A percentile compares a stretch with the other conserved stretches of the same genome.
phyloP scores from a whole-genome alignment of 2,329 filamentous ascomycete genomes.

The Atkinsonella hypoxylon region DNA sequence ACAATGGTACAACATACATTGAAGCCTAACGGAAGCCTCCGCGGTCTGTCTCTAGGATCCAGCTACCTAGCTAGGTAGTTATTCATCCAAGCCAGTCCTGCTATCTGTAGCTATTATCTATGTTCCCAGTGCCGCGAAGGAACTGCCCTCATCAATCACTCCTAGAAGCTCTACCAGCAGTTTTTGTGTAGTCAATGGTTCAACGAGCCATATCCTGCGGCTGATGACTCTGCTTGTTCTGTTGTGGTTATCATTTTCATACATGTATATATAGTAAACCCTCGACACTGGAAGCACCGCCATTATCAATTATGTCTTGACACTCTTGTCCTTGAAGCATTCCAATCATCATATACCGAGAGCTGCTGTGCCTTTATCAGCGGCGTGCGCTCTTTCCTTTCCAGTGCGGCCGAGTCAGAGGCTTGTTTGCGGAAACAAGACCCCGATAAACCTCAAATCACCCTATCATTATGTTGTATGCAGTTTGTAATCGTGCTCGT shows the following conservation, averaged over 20 bases:
- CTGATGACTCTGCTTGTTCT: no score
- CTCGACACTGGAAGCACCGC: not conserved
- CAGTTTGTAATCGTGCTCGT: not conserved
- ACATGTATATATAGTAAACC: not conserved
- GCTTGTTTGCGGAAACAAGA: not conserved
- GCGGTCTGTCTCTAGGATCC: no score
- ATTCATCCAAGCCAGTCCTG: no score
- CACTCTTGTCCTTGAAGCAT: not conserved
- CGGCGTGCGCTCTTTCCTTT: not conserved
- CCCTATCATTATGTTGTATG: not conserved
- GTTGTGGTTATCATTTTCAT: not conserved
- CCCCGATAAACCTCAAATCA: not conserved
- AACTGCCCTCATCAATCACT: no score
- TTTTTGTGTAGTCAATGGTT: no score
- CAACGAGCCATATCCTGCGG: no score
- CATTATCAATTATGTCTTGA: not conserved
- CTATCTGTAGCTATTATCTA: no score
- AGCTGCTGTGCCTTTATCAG: not conserved
- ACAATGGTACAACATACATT: no score
- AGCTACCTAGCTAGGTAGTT: no score
- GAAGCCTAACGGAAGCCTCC: no score
- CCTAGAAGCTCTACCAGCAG: no score
- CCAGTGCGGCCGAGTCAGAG: not conserved
- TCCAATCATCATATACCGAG: not conserved
- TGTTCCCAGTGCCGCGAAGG: no score